Conservation (phyloP, 78 protist species). For the Dictyostelium brefeldianum region DNA sequence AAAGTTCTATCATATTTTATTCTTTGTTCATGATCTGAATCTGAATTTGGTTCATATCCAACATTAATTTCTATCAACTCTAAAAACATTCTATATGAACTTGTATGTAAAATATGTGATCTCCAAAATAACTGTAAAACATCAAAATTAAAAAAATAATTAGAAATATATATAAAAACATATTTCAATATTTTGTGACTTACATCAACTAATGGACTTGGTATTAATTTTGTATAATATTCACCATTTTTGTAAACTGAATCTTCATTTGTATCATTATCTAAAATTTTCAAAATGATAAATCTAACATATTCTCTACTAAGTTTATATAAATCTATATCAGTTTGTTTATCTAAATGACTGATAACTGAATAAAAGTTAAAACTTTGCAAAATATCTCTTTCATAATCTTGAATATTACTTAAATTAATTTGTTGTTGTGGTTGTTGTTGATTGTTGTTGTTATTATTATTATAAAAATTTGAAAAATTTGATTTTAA, state of each 20-base stretch:
- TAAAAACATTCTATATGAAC: conserved; percentile 4
- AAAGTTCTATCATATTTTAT: conserved; percentile 1
- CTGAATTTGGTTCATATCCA: conserved; percentile 2
- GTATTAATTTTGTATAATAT: conserved; percentile 1
- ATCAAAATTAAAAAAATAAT: background rate
- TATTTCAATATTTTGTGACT: background rate
- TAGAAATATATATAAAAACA: too few relatives aligned
- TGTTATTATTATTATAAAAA: background rate
- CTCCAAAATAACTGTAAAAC: background rate
- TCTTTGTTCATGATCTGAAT: background rate
- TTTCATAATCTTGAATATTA: background rate
- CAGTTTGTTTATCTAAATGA: background rate
- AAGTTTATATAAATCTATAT: background rate
- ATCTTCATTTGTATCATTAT: background rate
- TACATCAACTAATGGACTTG: conserved; percentile 22
- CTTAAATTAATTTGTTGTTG: background rate
- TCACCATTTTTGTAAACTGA: background rate
- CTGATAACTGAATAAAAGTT: background rate
- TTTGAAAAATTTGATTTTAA: background rate
- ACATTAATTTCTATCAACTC: background rate
- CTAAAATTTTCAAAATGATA: background rate
- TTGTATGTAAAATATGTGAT: conserved; percentile 3
- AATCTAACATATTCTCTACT: conserved; percentile 21
- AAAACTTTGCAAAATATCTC: background rate
- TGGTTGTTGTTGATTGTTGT: background rate